These are phyloP conservation scores for Dillenia suffruticosa DNA, from an alignment of 164 flowering plant genomes.

Conservation along the genomic window DNA sequence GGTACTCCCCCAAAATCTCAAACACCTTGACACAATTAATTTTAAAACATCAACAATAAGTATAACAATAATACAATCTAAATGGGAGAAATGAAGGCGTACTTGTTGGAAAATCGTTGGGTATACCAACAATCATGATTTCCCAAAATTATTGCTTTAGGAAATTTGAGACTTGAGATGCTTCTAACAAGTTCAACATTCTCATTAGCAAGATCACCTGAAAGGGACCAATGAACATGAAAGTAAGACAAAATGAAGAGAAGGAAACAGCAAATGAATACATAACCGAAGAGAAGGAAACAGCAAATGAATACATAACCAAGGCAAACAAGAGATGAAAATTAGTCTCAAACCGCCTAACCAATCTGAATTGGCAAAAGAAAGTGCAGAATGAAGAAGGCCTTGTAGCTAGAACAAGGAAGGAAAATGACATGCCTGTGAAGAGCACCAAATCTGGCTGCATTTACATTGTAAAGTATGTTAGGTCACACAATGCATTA, in stretches of 20 bases:
- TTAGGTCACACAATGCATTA: conserved; percentile 8
- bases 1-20: too few relatives aligned
- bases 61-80: too few relatives aligned
- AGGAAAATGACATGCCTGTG: conserved; percentile 65
- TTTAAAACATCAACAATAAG: too few relatives aligned
- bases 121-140: conserved; percentile 92
- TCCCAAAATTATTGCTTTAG: conserved; percentile 84
- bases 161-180: conserved; percentile 52
- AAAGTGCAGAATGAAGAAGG: conserved; percentile 9
- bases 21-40: too few relatives aligned
- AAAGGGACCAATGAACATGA: neutral
- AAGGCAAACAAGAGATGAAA: neutral
- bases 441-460: conserved; percentile 95
- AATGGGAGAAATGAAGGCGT: conserved; percentile 9
- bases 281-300: neutral
- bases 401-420: conserved; percentile 7
- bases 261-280: neutral
- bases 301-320: neutral
- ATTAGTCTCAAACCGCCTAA: neutral
- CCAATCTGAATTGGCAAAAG: neutral
- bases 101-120: conserved; percentile 51
- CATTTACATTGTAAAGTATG: conserved; percentile 24
- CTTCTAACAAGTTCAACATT: conserved; percentile 80
- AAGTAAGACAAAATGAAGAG: neutral
- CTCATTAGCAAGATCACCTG: conserved; percentile 96